Conservation (phyloP, 768 basidiomycete genomes). For the Ramaria rubella region DNA sequence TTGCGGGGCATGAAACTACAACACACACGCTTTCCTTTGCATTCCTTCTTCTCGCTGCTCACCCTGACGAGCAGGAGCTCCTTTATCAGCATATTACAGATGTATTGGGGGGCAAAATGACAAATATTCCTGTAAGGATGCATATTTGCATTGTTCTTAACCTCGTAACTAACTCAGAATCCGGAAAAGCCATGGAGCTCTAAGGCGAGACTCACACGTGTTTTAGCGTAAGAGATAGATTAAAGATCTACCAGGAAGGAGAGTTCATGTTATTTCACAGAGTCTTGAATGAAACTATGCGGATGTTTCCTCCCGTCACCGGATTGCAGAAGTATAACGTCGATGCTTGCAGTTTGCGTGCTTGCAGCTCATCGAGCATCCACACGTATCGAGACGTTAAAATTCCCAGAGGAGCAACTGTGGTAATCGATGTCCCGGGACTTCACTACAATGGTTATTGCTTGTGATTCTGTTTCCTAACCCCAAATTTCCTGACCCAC, state of each 20-base stretch:
- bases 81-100: slow-evolving; percentile 15
- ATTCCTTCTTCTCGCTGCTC: slow-evolving; percentile 21
- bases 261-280: not conserved
- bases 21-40: slow-evolving; percentile 22
- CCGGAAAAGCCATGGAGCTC: not conserved
- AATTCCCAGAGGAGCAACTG: not conserved
- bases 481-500: not conserved
- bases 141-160: no score
- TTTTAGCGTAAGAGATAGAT: not conserved
- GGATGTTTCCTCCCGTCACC: slow-evolving; percentile 4
- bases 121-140: not conserved
- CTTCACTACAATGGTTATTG: slow-evolving; percentile 6
- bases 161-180: no score
- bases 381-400: not conserved
- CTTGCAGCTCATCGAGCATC: not conserved
- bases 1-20: slow-evolving; percentile 18
- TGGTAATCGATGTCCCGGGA: not conserved
- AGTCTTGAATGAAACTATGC: slow-evolving; percentile 6
- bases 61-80: slow-evolving; percentile 23
- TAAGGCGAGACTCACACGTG: not conserved
- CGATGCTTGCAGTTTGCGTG: not conserved
- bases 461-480: not conserved
- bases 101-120: not conserved
- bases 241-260: not conserved
- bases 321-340: not conserved